Evolutionary conservation across 163 green algal species (phyloP).

Genomic region (Coccomyxa subellipsoidea): DNA sequence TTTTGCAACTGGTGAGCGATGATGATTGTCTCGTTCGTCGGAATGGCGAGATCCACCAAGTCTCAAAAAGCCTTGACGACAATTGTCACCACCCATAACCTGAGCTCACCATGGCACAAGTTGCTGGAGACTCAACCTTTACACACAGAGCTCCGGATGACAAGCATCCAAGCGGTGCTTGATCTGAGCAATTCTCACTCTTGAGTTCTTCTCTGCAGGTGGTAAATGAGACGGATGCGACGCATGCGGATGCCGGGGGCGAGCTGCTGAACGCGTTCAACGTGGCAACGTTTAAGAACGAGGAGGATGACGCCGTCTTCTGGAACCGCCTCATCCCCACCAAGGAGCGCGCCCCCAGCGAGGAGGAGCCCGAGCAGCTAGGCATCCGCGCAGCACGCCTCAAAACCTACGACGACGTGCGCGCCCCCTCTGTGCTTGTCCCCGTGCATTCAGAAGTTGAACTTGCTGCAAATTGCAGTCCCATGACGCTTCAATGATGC

Average conservation of each 20-base stretch:
- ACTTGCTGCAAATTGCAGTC: too few relatives aligned
- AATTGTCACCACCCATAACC: conserved; percentile 20
- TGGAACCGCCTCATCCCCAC: conserved; percentile 76
- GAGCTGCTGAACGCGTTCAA: conserved; percentile 92
- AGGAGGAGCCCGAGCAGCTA: conserved; percentile 29
- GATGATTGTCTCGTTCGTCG: conserved; percentile 22
- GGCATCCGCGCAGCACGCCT: conserved; percentile 24
- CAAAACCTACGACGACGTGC: conserved; percentile 21
- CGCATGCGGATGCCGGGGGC: conserved; percentile 13
- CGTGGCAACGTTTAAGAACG: conserved; percentile 88
- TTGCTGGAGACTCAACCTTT: background rate
- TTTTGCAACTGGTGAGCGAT: conserved; percentile 5
- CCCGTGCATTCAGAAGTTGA: too few relatives aligned
- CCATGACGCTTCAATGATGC: too few relatives aligned
- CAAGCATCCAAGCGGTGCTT: too few relatives aligned
- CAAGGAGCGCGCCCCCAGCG: conserved; percentile 38
- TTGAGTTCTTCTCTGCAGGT: conserved; percentile 20
- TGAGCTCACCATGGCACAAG: conserved; percentile 12
- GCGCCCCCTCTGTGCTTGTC: background rate
- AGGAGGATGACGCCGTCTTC: conserved; percentile 75
- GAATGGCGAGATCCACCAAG: conserved; percentile 16
- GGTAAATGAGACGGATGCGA: conserved; percentile 44
- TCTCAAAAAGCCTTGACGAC: conserved; percentile 16
- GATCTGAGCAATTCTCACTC: background rate
- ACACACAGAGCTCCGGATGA: too few relatives aligned